Evolutionary conservation across 768 basidiomycete genomes (phyloP), one percentile per base, ranked within the genome.

Genomic region (Lactarius indigo): DNA sequence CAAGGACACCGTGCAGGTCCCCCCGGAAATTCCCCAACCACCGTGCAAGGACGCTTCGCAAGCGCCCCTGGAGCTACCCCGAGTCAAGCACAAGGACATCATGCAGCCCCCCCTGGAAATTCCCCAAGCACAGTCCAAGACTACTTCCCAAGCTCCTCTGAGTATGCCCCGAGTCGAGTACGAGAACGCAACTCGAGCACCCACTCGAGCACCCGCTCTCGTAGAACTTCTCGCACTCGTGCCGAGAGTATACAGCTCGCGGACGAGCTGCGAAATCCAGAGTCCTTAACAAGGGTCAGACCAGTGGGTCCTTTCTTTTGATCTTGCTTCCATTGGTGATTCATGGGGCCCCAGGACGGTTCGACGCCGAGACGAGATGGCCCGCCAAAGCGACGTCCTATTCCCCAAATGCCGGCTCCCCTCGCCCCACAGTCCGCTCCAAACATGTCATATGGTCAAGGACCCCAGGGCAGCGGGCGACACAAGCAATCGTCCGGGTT

Each of bases 391-490:
- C 62, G 50, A 37, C 54, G 35, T 13, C 66, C 66, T 18, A 50
- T 39, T 10, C 66, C 54, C 17, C 66, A 60, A 54, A 68, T 68
- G 66, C 62, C 66, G 35, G 57, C 62, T 20, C 66, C 66, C 52
- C 66, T 66, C 58, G 61, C 61, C 17, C 61, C 65, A n/a, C 54
- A 57, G 20, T 30, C 64, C 23, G 20, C 39, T 23, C 6, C 57
- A 57, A 58, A 41, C 26, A 37, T 30, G 33, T 4, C 56, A 33
- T 58, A 66, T 54, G 17, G 9, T 5, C 33, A 50, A 17, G 35
- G n/a, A 30, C 23, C 61, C 26, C 23, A 47, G 39, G 15, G 47
- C 47, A 50, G 50, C 7, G 41, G 5, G 15, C 63, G 13, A 13
- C 39, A 33, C 35, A 44, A 26, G 26, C 57, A 33, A 47, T 58